Evolutionary conservation across 352 stramenopile species (phyloP).

Genomic region (Globisporangium nodosum): DNA sequence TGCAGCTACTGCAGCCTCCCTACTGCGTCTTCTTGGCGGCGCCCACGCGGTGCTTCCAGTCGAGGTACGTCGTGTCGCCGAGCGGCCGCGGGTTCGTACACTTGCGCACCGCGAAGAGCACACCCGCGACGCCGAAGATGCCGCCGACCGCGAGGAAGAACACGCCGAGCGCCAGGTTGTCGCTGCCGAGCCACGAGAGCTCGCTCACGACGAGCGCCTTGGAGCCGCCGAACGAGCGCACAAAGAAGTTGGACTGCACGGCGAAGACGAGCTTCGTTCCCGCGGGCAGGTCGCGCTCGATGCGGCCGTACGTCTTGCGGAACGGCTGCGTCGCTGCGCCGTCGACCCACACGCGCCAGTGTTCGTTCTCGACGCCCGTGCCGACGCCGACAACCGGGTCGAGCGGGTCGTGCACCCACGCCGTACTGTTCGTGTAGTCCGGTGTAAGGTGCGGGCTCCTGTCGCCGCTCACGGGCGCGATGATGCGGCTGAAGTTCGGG

Average conservation of each 20-base stretch:
- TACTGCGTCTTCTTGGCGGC: constrained; percentile 1
- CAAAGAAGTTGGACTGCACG: constrained; percentile 79
- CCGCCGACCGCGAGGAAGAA: constrained; percentile 54
- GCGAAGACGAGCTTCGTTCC: constrained; percentile 62
- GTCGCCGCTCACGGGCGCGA: constrained; percentile 29
- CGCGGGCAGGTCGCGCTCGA: constrained; percentile 42
- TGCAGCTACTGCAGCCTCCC: too few relatives aligned
- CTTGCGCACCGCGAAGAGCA: constrained; percentile 44
- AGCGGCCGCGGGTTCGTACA: constrained; percentile 40
- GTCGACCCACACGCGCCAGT: constrained; percentile 75
- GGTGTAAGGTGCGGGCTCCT: constrained; percentile 24
- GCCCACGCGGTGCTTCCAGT: constrained; percentile 45
- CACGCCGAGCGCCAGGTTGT: constrained; percentile 44
- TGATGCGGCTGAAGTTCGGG: constrained; percentile 70
- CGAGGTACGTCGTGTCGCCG: constrained; percentile 41
- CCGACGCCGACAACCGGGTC: constrained; percentile 35
- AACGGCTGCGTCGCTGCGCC: constrained; percentile 54
- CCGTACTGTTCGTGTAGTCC: constrained; percentile 77
- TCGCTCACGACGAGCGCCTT: constrained; percentile 69
- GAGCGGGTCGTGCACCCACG: constrained; percentile 54
- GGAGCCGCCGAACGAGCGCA: constrained; percentile 51
- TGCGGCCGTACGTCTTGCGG: constrained; percentile 64
- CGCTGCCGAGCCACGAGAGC: constrained; percentile 61
- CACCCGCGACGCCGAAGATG: constrained; percentile 39
- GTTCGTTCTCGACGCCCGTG: constrained; percentile 63